phyloP scores from a whole-genome alignment of 2,329 filamentous ascomycete genomes.

The Nigrograna mackinnonii region DNA sequence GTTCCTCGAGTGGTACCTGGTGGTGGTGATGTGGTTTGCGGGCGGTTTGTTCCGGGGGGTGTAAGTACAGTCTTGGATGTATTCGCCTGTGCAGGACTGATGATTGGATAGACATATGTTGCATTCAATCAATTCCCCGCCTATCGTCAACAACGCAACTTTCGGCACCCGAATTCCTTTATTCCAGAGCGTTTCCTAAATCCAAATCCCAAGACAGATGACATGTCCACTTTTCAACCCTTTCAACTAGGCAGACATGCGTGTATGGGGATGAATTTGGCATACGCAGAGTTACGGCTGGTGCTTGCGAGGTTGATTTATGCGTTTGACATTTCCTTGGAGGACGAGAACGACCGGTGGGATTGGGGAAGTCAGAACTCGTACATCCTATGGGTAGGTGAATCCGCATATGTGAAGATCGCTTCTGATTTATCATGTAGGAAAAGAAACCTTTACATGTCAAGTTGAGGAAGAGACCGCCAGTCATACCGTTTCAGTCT shows the following conservation, averaged over 20 bases:
- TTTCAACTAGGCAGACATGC: slow-evolving; percentile 19
- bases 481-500: too few relatives aligned
- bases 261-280: slow-evolving; percentile 23
- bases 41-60: slow-evolving; percentile 22
- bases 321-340: slow-evolving; percentile 16
- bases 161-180: slow-evolving; percentile 24
- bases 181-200: slow-evolving; percentile 12
- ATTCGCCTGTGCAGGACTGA: not conserved
- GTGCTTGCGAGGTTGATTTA: slow-evolving; percentile 20
- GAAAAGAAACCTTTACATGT: too few relatives aligned
- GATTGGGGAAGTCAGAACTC: slow-evolving; percentile 17
- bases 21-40: slow-evolving; percentile 25
- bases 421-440: too few relatives aligned
- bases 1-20: slow-evolving; percentile 23
- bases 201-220: slow-evolving; percentile 5
- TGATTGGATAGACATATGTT: slow-evolving; percentile 32
- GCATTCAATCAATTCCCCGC: slow-evolving; percentile 30
- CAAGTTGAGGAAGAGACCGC: too few relatives aligned
- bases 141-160: slow-evolving; percentile 29
- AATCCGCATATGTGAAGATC: too few relatives aligned
- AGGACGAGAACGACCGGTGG: slow-evolving; percentile 13
- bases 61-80: slow-evolving; percentile 10
- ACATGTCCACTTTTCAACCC: slow-evolving; percentile 13
- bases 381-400: slow-evolving; percentile 18
- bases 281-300: slow-evolving; percentile 29